Base-by-base conservation (phyloP, 2,329 filamentous ascomycete genomes). In the Fusarium neocosmosporiellum region DNA sequence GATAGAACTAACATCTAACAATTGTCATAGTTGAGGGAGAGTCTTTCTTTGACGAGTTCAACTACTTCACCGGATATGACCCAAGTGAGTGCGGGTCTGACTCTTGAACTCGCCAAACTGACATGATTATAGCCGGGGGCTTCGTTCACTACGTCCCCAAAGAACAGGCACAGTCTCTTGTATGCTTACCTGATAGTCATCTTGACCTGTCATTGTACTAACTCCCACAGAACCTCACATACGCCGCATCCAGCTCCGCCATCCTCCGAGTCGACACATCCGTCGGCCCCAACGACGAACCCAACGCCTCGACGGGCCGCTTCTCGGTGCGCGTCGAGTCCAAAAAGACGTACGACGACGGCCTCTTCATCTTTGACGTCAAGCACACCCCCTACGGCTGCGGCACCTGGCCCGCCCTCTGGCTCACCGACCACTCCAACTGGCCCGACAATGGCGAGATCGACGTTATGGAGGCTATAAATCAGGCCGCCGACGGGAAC, bases 351-450 rank as follows among this genome's bases (percentile, higher is more conserved):
- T 92, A 91, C 80, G 80, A 89, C 75, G 81, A 78, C n/a, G 91
- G 90, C 0, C 86, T 92, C n/a, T 92, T 92, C 81, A 83, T 92
- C 75, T 92, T 92, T 75, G 90, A 92, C 76, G 84, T 92, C 71
- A 84, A 87, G 68, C 90, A 92, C 80, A 88, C 88, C 0, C 91
- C 90, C 0, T 88, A 85, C 74, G 90, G 89, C 46, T 92, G 90
- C 76, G 89, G 86, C 5, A 89, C 87, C 24, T 93, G 89, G 91
- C 89, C 90, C 2, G 87, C 91, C 0, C 84, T 93, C 13, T 93
- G 91, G 91, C 83, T 93, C 8, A 84, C 86, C 0, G 91, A 93
- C 78, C 82, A 85, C 1, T 80, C 78, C 73, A 86, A 90, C 81
- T 91, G 91, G 91, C 91, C 91, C 5, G 74, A 78, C 7, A 85